Percentiles rank a stretch among this genome's conserved stretches.
Conservation (phyloP, 2,329 filamentous ascomycete genomes). For the Alternaria atra region DNA sequence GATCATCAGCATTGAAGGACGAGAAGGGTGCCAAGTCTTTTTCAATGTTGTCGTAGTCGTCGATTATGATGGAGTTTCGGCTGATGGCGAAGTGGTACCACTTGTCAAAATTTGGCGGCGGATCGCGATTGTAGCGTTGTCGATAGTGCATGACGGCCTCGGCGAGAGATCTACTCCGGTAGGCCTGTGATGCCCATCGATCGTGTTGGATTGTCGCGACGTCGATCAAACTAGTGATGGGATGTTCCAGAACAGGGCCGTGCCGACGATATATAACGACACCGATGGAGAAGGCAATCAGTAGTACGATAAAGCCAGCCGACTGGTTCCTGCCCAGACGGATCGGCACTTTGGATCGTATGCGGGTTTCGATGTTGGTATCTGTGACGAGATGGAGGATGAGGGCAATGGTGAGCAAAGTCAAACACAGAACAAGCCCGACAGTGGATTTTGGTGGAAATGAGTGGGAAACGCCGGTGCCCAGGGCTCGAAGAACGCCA, state of each 20-base stretch:
- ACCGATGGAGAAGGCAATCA: constrained; percentile 51
- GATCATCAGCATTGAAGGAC: constrained; percentile 59
- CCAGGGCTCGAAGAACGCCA: constrained; percentile 43
- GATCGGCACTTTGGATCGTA: constrained; percentile 40
- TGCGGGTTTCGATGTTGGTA: constrained; percentile 40
- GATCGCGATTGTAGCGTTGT: constrained; percentile 61
- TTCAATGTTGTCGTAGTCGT: constrained; percentile 69
- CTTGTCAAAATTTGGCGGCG: constrained; percentile 67
- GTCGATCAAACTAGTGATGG: constrained; percentile 65
- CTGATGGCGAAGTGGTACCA: constrained; percentile 67
- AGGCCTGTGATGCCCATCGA: constrained; percentile 59
- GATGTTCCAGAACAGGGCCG: constrained; percentile 58
- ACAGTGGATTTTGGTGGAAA: constrained; percentile 48
- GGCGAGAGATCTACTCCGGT: constrained; percentile 57
- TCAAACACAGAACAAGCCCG: constrained; percentile 39
- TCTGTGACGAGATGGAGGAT: constrained; percentile 42
- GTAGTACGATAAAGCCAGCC: constrained; percentile 47
- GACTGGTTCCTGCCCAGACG: constrained; percentile 45
- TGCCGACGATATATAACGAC: constrained; percentile 50
- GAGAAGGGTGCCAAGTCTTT: constrained; percentile 66
- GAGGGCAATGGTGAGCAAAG: constrained; percentile 44
- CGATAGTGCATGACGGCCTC: constrained; percentile 63
- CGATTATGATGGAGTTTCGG: constrained; percentile 63
- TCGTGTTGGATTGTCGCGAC: constrained; percentile 59
- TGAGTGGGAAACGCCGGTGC: constrained; percentile 43